Evolutionary conservation across 2,329 filamentous ascomycete species (phyloP).

Genomic region (Periconia macrospinosa): DNA sequence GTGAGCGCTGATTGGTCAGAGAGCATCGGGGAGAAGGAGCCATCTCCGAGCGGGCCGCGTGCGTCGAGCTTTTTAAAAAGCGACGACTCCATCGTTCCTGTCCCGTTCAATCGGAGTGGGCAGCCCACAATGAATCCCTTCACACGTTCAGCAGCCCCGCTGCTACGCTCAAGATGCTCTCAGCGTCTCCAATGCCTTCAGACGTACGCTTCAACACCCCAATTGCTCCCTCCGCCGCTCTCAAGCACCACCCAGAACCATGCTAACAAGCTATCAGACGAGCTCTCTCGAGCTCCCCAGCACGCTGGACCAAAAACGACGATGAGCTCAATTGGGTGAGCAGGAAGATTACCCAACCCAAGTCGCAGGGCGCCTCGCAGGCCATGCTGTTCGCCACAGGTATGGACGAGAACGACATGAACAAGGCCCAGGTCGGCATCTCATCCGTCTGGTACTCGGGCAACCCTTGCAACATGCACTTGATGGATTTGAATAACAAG

Average conservation of each 20-base stretch:
- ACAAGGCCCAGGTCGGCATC: constrained; percentile 96
- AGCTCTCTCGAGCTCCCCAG: constrained; percentile 37
- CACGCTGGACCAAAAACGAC: constrained; percentile 34
- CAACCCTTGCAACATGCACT: constrained; percentile 99
- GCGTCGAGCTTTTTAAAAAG: constrained; percentile 28
- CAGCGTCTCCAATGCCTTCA: constrained; percentile 36
- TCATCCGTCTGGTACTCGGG: constrained; percentile 98
- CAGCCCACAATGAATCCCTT: constrained; percentile 35
- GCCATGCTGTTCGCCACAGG: constrained; percentile 99
- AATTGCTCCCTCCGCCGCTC: neutral
- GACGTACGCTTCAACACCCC: constrained; percentile 24
- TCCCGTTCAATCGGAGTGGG: constrained; percentile 9
- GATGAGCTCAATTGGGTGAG: constrained; percentile 74
- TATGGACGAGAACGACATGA: constrained; percentile 81
- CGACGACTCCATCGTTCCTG: constrained; percentile 2
- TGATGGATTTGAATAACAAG: constrained; percentile 82
- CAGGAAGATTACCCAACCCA: constrained; percentile 86
- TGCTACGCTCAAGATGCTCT: constrained; percentile 35
- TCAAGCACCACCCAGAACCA: constrained; percentile 15
- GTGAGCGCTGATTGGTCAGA: constrained; percentile 25
- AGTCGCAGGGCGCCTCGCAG: constrained; percentile 96
- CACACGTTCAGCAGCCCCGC: constrained; percentile 37
- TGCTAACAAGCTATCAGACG: constrained; percentile 20
- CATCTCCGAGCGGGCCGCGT: constrained; percentile 13
- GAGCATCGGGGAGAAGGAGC: constrained; percentile 19